These are phyloP conservation scores for Phytophthora pseudosyringae DNA, from an alignment of 352 stramenopile species.

Conservation along the genomic window DNA sequence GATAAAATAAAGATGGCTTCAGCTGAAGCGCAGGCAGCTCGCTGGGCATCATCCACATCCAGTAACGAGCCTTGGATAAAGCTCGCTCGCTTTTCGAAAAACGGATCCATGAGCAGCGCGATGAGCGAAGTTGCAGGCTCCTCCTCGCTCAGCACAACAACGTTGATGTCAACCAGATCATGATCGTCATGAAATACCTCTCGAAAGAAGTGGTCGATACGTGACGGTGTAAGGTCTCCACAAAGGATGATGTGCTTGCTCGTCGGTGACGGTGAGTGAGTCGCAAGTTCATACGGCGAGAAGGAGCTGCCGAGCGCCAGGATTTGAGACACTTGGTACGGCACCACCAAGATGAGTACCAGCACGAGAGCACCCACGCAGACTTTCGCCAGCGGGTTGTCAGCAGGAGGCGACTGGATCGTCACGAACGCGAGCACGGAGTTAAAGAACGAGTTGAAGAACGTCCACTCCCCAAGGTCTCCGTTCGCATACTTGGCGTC, in stretches of 20 bases:
- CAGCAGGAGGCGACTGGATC: conserved; percentile 81
- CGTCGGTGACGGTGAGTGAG: conserved; percentile 58
- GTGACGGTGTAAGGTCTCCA: conserved; percentile 78
- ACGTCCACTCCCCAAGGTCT: conserved; percentile 77
- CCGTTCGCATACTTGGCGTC: conserved; percentile 47
- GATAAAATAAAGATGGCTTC: conserved; percentile 83
- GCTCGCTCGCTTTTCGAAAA: conserved; percentile 82
- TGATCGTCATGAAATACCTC: conserved; percentile 89
- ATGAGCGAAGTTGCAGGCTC: conserved; percentile 76
- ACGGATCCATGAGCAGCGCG: conserved; percentile 83
- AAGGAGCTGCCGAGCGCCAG: conserved; percentile 79
- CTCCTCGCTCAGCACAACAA: conserved; percentile 80
- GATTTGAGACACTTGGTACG: conserved; percentile 82
- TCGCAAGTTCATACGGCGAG: conserved; percentile 71
- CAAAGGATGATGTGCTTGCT: conserved; percentile 82
- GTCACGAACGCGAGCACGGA: conserved; percentile 87
- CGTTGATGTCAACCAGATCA: conserved; percentile 80
- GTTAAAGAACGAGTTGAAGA: conserved; percentile 90
- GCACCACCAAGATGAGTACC: conserved; percentile 82
- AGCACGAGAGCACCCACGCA: conserved; percentile 82
- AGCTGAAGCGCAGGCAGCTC: conserved; percentile 61
- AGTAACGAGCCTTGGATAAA: conserved; percentile 84
- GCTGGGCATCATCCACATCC: conserved; percentile 75
- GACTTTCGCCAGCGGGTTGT: conserved; percentile 78
- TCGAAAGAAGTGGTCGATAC: conserved; percentile 86